These are phyloP conservation scores for Cardamine resedifolia DNA, from an alignment of 345 rosid species.

Conservation along the genomic window DNA sequence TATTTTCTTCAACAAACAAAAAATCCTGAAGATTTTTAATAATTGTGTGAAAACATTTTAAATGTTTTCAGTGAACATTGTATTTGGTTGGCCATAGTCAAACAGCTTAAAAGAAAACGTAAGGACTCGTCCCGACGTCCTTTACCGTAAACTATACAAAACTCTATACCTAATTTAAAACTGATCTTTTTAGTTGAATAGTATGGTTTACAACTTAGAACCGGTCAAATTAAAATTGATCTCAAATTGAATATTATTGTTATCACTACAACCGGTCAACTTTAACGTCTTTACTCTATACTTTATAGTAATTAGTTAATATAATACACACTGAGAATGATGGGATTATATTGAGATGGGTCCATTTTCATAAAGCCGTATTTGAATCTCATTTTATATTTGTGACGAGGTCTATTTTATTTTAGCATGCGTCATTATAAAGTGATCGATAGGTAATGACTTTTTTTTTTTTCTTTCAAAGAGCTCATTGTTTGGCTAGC, in stretches of 20 bases:
- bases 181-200: neutral
- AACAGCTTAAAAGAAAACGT: neutral
- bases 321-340: constrained; percentile 11
- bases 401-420: neutral
- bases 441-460: constrained; percentile 4
- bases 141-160: constrained; percentile 9
- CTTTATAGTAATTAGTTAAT: constrained; percentile 7
- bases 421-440: neutral
- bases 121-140: neutral
- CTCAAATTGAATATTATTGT: neutral
- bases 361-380: constrained; percentile 19
- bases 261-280: constrained; percentile 11
- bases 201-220: neutral
- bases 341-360: neutral
- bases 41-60: neutral
- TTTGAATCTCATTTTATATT: constrained; percentile 6
- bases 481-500: constrained; percentile 4
- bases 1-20: too few relatives aligned
- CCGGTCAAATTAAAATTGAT: neutral
- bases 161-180: constrained; percentile 5
- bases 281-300: constrained; percentile 22
- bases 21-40: neutral
- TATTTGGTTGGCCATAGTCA: constrained; percentile 15
- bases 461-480: neutral
- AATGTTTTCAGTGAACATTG: neutral